Conservation (phyloP, 176 grass and related monocot genomes). For the Triticum aestivum region IWGSC_CS_RefSeq_v2.1 NC_057808.1:328605817-328606316, state of each 20-base stretch:
- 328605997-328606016: neutral
- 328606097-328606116: neutral
- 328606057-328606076: no score
- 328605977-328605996: neutral
- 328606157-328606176: constrained; percentile 25
- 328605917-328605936: neutral
- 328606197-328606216: neutral
- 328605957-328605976: neutral
- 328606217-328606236: neutral
- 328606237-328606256: neutral
- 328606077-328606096: neutral
- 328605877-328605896: neutral
- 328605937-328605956: neutral
- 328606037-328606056: neutral
- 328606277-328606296: neutral
- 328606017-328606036: neutral
- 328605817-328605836: constrained; percentile 14
- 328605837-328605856: constrained; percentile 34
- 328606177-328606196: neutral
- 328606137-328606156: neutral
- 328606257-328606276: neutral
- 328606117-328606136: neutral
- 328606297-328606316: neutral
- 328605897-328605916: neutral
- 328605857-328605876: neutral